A percentile compares a stretch with the other conserved stretches of the same genome.
phyloP scores from a whole-genome alignment of 1,284 basidiomycete genomes.

The Athelia sp. region DNA sequence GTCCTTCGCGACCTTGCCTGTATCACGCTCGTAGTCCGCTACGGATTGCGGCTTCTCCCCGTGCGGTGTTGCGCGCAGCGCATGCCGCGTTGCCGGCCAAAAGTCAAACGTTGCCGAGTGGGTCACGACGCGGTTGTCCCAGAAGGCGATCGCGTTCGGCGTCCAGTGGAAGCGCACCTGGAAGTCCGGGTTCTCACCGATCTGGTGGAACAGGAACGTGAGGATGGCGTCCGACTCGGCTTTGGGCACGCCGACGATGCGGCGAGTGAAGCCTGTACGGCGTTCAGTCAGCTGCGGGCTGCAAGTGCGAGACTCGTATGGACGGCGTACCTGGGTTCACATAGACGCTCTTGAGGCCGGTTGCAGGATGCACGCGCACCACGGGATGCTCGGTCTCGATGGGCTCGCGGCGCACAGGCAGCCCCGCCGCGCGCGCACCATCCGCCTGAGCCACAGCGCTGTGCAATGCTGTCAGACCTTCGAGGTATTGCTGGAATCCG shows the following conservation, averaged over 20 bases:
- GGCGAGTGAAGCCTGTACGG: constrained; percentile 63
- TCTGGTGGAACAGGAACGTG: constrained; percentile 65
- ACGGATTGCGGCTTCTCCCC: constrained; percentile 75
- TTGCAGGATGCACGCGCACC: constrained; percentile 73
- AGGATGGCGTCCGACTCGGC: constrained; percentile 73
- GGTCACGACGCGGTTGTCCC: constrained; percentile 73
- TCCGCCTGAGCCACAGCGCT: constrained; percentile 66
- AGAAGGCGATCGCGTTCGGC: constrained; percentile 62
- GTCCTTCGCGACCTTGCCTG: constrained; percentile 63
- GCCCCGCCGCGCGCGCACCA: constrained; percentile 58
- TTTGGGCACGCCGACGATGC: constrained; percentile 74
- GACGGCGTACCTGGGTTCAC: constrained; percentile 54
- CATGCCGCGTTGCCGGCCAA: constrained; percentile 72
- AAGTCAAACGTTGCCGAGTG: constrained; percentile 78
- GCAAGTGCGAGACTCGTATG: neutral
- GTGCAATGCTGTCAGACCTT: constrained; percentile 61
- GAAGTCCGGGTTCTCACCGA: constrained; percentile 64
- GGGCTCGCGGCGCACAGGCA: constrained; percentile 58
- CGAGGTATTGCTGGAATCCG: constrained; percentile 62
- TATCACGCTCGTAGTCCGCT: constrained; percentile 62
- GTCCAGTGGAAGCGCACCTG: constrained; percentile 73
- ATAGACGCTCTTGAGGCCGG: constrained; percentile 76
- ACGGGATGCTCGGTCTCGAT: constrained; percentile 69
- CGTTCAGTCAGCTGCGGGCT: too few relatives aligned
- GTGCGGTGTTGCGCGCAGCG: constrained; percentile 77